A percentile compares a stretch with the other conserved stretches of the same genome.
These are phyloP conservation scores for Eucalyptus cloeziana DNA, from an alignment of 345 rosid species.

Conservation along the genomic window DNA sequence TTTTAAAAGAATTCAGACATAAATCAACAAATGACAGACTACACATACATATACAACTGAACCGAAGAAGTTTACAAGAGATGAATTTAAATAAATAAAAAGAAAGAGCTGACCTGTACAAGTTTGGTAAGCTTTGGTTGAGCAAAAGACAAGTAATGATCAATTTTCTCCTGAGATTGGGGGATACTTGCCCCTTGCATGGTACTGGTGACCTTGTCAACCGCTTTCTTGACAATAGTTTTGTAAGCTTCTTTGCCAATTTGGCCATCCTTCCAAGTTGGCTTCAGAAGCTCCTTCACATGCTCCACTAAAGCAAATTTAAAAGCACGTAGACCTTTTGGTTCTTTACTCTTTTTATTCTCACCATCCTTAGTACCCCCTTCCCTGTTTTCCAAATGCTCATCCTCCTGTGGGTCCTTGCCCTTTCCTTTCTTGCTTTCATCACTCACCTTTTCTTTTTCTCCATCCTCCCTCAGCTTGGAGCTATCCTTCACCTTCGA, in stretches of 20 bases:
- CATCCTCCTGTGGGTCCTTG: conserved; percentile 19
- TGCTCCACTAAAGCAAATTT: conserved; percentile 85
- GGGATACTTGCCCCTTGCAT: conserved; percentile 68
- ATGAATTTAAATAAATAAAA: background rate
- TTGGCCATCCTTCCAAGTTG: conserved; percentile 92
- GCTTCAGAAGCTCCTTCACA: conserved; percentile 88
- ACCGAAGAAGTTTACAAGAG: background rate
- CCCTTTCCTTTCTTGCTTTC: conserved; percentile 26
- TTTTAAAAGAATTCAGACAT: background rate
- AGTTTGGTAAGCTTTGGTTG: conserved; percentile 89
- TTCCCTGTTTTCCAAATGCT: conserved; percentile 23
- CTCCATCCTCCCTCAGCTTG: background rate
- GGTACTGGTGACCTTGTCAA: conserved; percentile 78
- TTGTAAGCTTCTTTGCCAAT: conserved; percentile 84
- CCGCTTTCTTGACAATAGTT: conserved; percentile 92
- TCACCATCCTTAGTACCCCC: conserved; percentile 44
- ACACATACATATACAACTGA: background rate
- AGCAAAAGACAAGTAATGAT: conserved; percentile 68
- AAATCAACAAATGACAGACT: background rate
- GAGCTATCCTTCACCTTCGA: conserved; percentile 10
- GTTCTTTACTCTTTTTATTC: conserved; percentile 65
- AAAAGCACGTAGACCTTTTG: conserved; percentile 60
- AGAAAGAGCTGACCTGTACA: conserved; percentile 53
- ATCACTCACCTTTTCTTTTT: conserved; percentile 8
- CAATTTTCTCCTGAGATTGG: conserved; percentile 87